Conservation (phyloP, 768 basidiomycete species). For the Kondoa subrosea region DNA sequence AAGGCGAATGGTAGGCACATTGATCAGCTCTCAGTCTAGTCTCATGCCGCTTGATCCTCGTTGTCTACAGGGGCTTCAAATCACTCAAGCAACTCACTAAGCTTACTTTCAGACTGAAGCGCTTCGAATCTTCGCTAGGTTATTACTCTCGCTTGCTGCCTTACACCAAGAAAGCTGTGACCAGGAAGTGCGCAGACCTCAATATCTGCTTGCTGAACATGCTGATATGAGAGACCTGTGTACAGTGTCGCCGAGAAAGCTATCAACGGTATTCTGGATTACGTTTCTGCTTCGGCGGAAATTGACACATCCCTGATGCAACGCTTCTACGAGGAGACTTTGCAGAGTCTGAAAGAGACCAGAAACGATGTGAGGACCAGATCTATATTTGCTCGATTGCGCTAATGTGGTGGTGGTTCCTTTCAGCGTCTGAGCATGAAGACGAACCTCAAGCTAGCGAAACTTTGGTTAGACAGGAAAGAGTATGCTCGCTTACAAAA, state of each 20-base stretch:
- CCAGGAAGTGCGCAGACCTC: constrained; percentile 55
- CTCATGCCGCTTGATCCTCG: constrained; percentile 4
- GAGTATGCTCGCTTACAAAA: constrained; percentile 71
- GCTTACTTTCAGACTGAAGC: constrained; percentile 60
- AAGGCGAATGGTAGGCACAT: constrained; percentile 74
- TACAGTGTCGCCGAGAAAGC: constrained; percentile 74
- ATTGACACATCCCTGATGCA: constrained; percentile 64
- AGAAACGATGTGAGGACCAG: constrained; percentile 66
- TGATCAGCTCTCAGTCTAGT: neutral
- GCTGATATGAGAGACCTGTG: too few species aligned
- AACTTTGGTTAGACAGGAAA: constrained; percentile 87
- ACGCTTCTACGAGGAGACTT: constrained; percentile 86
- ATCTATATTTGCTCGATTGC: neutral
- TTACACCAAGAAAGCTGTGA: constrained; percentile 90
- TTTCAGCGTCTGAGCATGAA: constrained; percentile 73
- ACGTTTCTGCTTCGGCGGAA: constrained; percentile 41
- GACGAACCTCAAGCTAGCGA: constrained; percentile 90
- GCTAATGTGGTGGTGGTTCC: neutral
- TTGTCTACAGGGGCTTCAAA: constrained; percentile 74
- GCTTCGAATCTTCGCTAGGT: constrained; percentile 66
- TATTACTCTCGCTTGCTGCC: constrained; percentile 72
- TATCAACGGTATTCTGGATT: constrained; percentile 95
- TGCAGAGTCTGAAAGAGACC: constrained; percentile 72
- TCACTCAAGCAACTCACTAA: constrained; percentile 95
- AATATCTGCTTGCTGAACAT: too few species aligned